Percentiles rank a stretch among this genome's conserved stretches.
These are phyloP conservation scores for Boletellus dicymbophilus DNA, from an alignment of 1,284 basidiomycete species.

Conservation along the genomic window DNA sequence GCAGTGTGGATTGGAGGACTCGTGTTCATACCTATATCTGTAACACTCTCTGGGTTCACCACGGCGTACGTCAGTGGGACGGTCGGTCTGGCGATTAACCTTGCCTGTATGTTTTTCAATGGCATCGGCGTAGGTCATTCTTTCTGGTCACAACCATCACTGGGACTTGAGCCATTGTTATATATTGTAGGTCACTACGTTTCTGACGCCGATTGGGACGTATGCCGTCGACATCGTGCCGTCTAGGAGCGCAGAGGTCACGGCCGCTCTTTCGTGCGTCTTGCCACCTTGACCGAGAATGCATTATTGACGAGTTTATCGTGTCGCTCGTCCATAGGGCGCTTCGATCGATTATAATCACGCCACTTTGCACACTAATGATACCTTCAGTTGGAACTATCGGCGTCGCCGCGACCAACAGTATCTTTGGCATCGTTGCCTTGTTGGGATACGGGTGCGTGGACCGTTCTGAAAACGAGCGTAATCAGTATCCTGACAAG, in stretches of 20 bases:
- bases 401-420: conserved; percentile 56
- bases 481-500: too few relatives aligned
- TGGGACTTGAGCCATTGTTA: background rate
- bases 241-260: conserved; percentile 51
- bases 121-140: conserved; percentile 54
- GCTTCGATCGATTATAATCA: conserved; percentile 41
- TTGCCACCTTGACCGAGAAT: background rate
- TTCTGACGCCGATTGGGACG: conserved; percentile 52
- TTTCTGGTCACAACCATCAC: background rate
- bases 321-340: conserved; percentile 34
- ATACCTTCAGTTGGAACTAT: conserved; percentile 49
- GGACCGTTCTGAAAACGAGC: too few relatives aligned
- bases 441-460: conserved; percentile 49
- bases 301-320: too few relatives aligned
- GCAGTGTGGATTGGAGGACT: conserved; percentile 48
- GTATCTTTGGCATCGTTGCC: conserved; percentile 42
- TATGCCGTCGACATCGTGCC: conserved; percentile 61
- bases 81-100: too few relatives aligned
- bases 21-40: conserved; percentile 40
- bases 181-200: conserved; percentile 40
- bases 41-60: conserved; percentile 20
- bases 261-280: conserved; percentile 43
- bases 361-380: conserved; percentile 18
- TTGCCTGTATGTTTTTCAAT: conserved; percentile 51
- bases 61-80: conserved; percentile 40